Conservation (phyloP, 768 basidiomycete species). For the Neoboletus brunneissimus region DNA sequence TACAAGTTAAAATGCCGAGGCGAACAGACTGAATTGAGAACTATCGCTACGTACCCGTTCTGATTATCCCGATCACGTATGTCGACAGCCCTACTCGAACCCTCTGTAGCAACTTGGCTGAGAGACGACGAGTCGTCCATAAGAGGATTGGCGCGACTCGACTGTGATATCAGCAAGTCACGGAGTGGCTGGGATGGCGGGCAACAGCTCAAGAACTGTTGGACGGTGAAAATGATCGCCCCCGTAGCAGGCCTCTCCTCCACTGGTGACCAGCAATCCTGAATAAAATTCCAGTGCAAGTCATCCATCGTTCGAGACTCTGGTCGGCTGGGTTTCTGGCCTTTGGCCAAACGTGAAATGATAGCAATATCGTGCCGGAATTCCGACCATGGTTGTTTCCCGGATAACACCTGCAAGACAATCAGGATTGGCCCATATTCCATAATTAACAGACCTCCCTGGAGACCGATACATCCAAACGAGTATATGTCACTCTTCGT, state of each 20-base stretch:
- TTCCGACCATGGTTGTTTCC: conserved; percentile 10
- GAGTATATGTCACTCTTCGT: conserved; percentile 15
- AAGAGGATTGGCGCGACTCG: neutral
- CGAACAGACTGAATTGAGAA: no score
- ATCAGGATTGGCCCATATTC: neutral
- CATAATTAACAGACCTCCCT: conserved; percentile 17
- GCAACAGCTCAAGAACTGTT: neutral
- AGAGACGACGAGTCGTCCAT: neutral
- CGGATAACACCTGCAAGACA: conserved; percentile 2
- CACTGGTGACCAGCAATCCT: conserved; percentile 3
- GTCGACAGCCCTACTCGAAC: no score
- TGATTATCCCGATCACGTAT: neutral
- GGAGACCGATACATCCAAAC: conserved; percentile 32
- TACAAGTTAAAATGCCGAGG: no score
- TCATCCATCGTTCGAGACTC: conserved; percentile 1
- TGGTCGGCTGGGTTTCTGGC: conserved; percentile 3
- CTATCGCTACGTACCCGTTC: neutral
- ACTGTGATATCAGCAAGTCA: neutral
- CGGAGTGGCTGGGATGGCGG: neutral
- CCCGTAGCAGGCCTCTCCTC: neutral
- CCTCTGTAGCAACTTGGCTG: no score
- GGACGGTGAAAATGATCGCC: neutral
- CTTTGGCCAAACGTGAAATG: conserved; percentile 5
- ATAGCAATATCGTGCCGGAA: neutral
- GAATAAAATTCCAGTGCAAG: conserved; percentile 7